phyloP scores from a whole-genome alignment of 805 yeast genomes.

The Metschnikowia dekortorum region DNA sequence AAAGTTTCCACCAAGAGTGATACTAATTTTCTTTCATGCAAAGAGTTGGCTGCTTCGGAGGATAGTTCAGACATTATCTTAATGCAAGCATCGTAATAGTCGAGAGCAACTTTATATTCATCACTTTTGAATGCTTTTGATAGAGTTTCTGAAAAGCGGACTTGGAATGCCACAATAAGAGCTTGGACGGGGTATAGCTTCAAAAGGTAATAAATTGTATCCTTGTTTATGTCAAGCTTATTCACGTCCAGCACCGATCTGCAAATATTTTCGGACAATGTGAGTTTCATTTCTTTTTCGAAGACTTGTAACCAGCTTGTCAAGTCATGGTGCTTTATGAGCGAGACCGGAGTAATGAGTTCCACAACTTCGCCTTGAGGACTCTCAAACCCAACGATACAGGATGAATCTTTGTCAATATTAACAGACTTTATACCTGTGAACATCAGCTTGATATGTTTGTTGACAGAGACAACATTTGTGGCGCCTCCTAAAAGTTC shows the following conservation, averaged over 20 bases:
- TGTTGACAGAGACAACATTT: conserved; percentile 45
- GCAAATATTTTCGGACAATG: conserved; percentile 39
- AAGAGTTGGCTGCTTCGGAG: conserved; percentile 16
- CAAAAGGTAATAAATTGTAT: conserved; percentile 26
- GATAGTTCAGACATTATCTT: conserved; percentile 25
- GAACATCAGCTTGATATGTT: conserved; percentile 68
- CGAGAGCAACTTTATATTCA: not conserved
- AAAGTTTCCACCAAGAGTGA: conserved; percentile 62
- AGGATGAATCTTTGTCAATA: conserved; percentile 26
- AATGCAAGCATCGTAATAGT: conserved; percentile 12
- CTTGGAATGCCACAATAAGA: conserved; percentile 49
- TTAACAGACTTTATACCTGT: conserved; percentile 51
- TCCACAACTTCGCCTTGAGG: conserved; percentile 57
- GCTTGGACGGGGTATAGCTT: conserved; percentile 52
- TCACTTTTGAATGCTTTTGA: conserved; percentile 25
- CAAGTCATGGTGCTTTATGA: conserved; percentile 39
- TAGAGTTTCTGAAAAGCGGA: conserved; percentile 47
- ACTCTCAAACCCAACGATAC: conserved; percentile 51
- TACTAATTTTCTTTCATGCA: conserved; percentile 45
- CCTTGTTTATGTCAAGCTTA: not conserved
- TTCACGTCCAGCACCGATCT: conserved; percentile 23
- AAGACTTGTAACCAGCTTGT: conserved; percentile 60
- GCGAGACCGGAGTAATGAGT: conserved; percentile 41
- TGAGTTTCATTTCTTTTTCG: conserved; percentile 48
- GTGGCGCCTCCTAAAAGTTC: conserved; percentile 70